phyloP scores from a whole-genome alignment of 768 basidiomycete species.

The Auricularia cornea region DNA sequence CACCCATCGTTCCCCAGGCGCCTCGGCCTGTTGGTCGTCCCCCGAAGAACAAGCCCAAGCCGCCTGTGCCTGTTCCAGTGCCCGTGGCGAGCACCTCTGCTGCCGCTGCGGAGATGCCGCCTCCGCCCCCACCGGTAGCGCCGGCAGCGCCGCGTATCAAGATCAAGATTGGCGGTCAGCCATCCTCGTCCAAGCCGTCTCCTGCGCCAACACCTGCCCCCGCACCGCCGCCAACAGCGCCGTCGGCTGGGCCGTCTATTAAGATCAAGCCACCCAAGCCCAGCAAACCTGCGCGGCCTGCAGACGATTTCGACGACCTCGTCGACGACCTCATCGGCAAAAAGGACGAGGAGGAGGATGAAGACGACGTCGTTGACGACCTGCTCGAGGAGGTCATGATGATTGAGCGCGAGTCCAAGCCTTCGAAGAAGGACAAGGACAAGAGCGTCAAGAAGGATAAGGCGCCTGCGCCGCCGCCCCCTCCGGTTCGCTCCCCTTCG shows the following conservation, averaged over 20 bases:
- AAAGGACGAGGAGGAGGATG: conserved; percentile 35
- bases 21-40: neutral
- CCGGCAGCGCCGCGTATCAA: conserved; percentile 9
- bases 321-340: conserved; percentile 72
- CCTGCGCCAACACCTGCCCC: conserved; percentile 11
- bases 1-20: neutral
- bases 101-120: conserved; percentile 7
- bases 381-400: conserved; percentile 14
- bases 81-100: conserved; percentile 16
- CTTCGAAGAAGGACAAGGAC: conserved; percentile 38
- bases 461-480: conserved; percentile 14
- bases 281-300: conserved; percentile 38
- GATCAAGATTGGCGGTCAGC: neutral
- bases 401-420: conserved; percentile 30
- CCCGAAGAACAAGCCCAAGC: neutral
- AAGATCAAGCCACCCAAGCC: conserved; percentile 49
- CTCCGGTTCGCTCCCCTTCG: neutral
- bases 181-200: conserved; percentile 9
- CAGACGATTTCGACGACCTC: conserved; percentile 76
- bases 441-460: conserved; percentile 41
- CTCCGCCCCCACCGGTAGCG: conserved; percentile 19
- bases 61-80: neutral
- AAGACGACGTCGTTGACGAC: conserved; percentile 27
- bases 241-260: conserved; percentile 45
- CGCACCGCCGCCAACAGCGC: conserved; percentile 25